Base-by-base conservation (phyloP, 768 basidiomycete species). In the Macrolepiota dolichaula region DNA sequence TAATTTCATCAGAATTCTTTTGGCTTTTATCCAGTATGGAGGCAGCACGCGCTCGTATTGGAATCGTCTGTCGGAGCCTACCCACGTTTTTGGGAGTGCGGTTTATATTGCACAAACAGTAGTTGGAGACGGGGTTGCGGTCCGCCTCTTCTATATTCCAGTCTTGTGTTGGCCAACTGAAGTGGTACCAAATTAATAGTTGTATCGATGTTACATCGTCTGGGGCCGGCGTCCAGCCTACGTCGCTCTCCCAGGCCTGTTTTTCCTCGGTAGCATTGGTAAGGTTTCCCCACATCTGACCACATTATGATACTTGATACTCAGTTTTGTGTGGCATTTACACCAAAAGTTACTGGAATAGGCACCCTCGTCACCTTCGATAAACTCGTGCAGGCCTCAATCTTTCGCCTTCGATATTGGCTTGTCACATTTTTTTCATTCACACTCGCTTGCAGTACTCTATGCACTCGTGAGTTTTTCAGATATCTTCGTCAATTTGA, bases 391-490 rank as follows among this genome's bases (percentile, higher is more conserved):
- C 64, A 71, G 19, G 66, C 67, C 24, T 65, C 69, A 36, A 69
- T 74, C 32, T 75, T 77, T 63, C 66, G 73, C 42, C 64, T 72
- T 13, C 66, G 66, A 44, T 60, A 67, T 22, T 76, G 76, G 75
- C 73, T 75, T 47, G 52, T 69, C 22, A 64, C 73, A 12, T 77
- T 76, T 66, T 74, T 77, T 63, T 68, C 71, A 2, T 58, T 72
- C 50, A 74, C 75, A 10, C 69, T 76, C 17, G 66, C 71, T 2
- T 72, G 70, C 10, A 77, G 75, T 63, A 55, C 72, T 44, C 63
- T 68, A 40, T 76, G 74, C 54, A 74, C 73, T 17, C 46, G 73
- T 72, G 51, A 54, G 71, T 64, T 13, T 29, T 4, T 40, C 44
- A 15, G 9, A 13, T 9, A 5, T 15, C 9, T 29, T 25, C 40